Evolutionary conservation across 1,284 basidiomycete genomes (phyloP).

Genomic region (Rugosomyces carneus): DNA sequence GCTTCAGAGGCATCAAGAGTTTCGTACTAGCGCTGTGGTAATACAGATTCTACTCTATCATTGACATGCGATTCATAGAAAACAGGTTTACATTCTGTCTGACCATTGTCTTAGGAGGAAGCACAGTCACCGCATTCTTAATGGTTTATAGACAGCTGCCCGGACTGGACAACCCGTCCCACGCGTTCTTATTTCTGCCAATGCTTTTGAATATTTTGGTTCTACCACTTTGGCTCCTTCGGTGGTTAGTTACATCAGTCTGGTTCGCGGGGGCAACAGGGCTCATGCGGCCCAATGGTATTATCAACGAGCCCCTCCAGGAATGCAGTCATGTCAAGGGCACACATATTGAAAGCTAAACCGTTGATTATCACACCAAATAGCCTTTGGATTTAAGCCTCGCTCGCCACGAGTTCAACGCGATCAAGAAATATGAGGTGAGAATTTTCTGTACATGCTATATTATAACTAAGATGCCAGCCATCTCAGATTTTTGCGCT

Average conservation of each 20-base stretch:
- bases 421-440: not conserved
- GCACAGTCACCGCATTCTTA: too few species aligned
- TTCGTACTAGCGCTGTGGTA: too few species aligned
- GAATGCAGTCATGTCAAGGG: not conserved
- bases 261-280: not conserved
- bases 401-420: not conserved
- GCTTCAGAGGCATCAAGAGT: too few species aligned
- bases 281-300: too few species aligned
- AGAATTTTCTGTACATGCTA: not conserved
- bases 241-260: conserved; percentile 10
- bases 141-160: too few species aligned
- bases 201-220: conserved; percentile 3
- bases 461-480: not conserved
- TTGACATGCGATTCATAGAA: too few species aligned
- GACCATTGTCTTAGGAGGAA: too few species aligned
- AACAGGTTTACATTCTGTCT: too few species aligned
- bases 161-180: not conserved
- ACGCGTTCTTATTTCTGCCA: not conserved
- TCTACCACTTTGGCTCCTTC: conserved; percentile 7
- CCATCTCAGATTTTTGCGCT: conserved; percentile 1
- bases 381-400: not conserved
- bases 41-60: too few species aligned
- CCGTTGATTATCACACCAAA: not conserved
- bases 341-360: not conserved
- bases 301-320: too few species aligned